Percentiles rank a stretch among this genome's conserved stretches.
Conservation (phyloP, 73 alveolate genomes). For the Paramecium primaurelia region DNA sequence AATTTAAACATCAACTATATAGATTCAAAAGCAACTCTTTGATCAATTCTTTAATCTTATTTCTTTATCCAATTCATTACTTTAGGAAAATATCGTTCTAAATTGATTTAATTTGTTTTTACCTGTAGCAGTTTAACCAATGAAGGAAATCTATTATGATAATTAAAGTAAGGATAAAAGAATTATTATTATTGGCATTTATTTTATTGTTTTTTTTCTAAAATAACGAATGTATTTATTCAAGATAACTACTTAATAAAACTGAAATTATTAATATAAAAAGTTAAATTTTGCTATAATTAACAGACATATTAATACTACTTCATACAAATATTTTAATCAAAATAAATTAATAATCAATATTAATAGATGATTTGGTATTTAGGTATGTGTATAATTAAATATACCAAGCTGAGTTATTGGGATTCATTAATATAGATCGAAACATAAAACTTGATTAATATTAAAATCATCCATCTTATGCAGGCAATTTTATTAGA, state of each 20-base stretch:
- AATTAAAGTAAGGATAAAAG: not conserved
- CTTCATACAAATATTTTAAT: not conserved
- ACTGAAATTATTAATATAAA: not conserved
- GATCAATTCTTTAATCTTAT: not conserved
- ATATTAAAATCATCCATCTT: constrained; percentile 40
- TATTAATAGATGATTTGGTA: not conserved
- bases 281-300: not conserved
- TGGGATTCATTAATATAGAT: constrained; percentile 46
- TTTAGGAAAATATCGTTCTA: not conserved
- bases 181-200: not conserved
- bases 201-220: not conserved
- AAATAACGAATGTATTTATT: constrained; percentile 2
- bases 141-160: not conserved
- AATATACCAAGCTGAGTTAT: constrained; percentile 30
- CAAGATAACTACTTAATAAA: not conserved
- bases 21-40: not conserved
- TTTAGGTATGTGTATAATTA: not conserved
- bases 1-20: not conserved
- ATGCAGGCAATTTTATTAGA: constrained; percentile 33
- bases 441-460: not conserved
- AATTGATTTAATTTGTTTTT: not conserved
- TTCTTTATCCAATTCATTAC: not conserved
- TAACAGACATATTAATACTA: not conserved
- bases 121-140: not conserved
- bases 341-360: not conserved